A percentile compares a stretch with the other conserved stretches of the same genome.
phyloP scores from a whole-genome alignment of 768 basidiomycete species.

The Mycena rebaudengoi region DNA sequence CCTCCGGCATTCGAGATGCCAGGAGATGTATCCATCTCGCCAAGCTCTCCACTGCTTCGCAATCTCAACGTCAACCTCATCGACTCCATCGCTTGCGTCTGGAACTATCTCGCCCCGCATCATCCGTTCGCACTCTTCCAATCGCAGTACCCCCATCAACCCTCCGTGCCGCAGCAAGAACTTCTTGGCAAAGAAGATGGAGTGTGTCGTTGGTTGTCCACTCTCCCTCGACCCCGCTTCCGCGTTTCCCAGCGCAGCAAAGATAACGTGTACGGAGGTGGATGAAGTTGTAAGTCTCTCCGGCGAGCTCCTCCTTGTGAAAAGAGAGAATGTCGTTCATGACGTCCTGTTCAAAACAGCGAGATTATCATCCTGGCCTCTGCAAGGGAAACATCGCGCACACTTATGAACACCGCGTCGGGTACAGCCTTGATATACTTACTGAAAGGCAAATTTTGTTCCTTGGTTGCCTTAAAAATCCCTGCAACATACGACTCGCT shows the following conservation, averaged over 20 bases:
- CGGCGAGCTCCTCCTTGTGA: constrained; percentile 16
- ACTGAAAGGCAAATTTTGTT: constrained; percentile 14
- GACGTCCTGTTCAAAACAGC: constrained; percentile 8
- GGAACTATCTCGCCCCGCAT: background rate
- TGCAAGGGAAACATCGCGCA: background rate
- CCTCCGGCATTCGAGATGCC: constrained; percentile 18
- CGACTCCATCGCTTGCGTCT: background rate
- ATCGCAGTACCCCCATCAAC: constrained; percentile 13
- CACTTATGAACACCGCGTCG: background rate
- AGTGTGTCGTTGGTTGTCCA: constrained; percentile 13
- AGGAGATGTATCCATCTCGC: constrained; percentile 14
- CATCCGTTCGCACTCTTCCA: constrained; percentile 11
- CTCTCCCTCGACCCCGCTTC: background rate
- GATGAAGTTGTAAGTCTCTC: constrained; percentile 19
- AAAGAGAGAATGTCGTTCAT: constrained; percentile 20
- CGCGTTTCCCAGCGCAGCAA: background rate
- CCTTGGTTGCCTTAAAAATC: constrained; percentile 13
- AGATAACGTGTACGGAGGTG: constrained; percentile 1
- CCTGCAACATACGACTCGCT: constrained; percentile 13
- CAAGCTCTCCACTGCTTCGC: constrained; percentile 14
- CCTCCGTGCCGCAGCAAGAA: background rate
- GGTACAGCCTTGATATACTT: constrained; percentile 19
- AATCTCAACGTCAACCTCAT: background rate
- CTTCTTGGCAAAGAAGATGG: constrained; percentile 6
- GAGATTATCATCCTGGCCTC: background rate